These are phyloP conservation scores for Macrolepiota albuminosa DNA, from an alignment of 768 basidiomycete species.

Conservation along the genomic window DNA sequence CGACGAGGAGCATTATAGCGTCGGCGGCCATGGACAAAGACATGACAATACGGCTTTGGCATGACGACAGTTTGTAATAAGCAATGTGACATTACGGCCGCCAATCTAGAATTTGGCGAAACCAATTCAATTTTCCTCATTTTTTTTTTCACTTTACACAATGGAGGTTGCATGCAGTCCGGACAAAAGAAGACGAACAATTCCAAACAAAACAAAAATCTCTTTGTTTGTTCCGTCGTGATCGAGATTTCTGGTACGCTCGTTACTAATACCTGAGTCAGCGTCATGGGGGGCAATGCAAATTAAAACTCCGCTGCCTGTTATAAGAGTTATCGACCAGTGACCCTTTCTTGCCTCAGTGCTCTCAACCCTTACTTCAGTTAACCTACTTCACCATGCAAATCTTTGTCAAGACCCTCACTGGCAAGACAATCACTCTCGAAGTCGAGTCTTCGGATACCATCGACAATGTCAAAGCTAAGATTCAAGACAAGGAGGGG, in stretches of 20 bases:
- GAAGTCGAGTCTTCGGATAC: constrained; percentile 71
- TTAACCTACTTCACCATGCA: constrained; percentile 28
- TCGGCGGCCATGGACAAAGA: constrained; percentile 92
- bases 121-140: not conserved
- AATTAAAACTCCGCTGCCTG: constrained; percentile 35
- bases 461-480: constrained; percentile 70
- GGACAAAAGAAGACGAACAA: not conserved
- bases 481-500: constrained; percentile 90
- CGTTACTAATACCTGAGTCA: constrained; percentile 7
- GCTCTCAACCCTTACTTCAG: not conserved
- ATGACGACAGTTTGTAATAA: constrained; percentile 33
- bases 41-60: constrained; percentile 79
- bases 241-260: constrained; percentile 34
- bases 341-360: not conserved
- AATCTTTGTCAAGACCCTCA: constrained; percentile 51
- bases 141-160: not conserved
- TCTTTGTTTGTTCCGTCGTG: not conserved
- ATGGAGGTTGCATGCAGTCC: too few species aligned
- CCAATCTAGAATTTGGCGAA: not conserved
- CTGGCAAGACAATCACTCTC: constrained; percentile 75
- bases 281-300: constrained; percentile 20
- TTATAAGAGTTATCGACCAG: constrained; percentile 19
- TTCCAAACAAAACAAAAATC: not conserved
- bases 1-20: constrained; percentile 68
- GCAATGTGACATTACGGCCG: not conserved